These are phyloP conservation scores for Penicillium frequentans DNA, from an alignment of 2,329 filamentous ascomycete genomes.

Conservation along the genomic window DNA sequence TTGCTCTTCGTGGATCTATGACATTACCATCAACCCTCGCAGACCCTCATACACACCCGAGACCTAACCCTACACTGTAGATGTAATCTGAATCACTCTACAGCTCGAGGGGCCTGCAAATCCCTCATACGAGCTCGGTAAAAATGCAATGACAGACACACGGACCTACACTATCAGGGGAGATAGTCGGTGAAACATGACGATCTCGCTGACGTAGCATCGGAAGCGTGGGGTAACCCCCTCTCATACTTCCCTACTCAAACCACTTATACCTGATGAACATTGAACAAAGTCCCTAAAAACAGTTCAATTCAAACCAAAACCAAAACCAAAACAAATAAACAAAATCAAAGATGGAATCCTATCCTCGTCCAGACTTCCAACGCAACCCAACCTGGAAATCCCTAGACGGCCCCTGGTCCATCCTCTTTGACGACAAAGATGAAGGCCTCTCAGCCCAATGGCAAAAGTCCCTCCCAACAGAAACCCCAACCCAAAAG, in stretches of 20 bases:
- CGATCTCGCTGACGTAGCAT: background rate
- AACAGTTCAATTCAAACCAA: too few species aligned
- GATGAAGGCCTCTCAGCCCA: conserved; percentile 54
- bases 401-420: conserved; percentile 64
- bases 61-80: too few species aligned
- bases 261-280: too few species aligned
- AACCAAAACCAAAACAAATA: background rate
- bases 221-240: background rate
- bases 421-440: conserved; percentile 65
- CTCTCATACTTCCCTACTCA: background rate
- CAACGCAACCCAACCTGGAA: conserved; percentile 57
- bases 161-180: too few species aligned
- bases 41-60: too few species aligned
- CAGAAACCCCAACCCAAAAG: conserved; percentile 29
- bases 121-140: too few species aligned
- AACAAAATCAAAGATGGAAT: conserved; percentile 7
- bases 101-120: too few species aligned
- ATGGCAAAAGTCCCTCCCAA: conserved; percentile 58
- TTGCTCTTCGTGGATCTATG: too few species aligned
- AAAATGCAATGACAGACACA: too few species aligned
- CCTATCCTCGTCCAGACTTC: conserved; percentile 67
- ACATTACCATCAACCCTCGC: too few species aligned
- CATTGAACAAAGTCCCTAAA: too few species aligned
- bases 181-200: background rate
- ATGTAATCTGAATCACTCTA: too few species aligned